These are phyloP conservation scores for Venturiaceae sp. DNA, from an alignment of 2,329 filamentous ascomycete species.

Conservation along the genomic window DNA sequence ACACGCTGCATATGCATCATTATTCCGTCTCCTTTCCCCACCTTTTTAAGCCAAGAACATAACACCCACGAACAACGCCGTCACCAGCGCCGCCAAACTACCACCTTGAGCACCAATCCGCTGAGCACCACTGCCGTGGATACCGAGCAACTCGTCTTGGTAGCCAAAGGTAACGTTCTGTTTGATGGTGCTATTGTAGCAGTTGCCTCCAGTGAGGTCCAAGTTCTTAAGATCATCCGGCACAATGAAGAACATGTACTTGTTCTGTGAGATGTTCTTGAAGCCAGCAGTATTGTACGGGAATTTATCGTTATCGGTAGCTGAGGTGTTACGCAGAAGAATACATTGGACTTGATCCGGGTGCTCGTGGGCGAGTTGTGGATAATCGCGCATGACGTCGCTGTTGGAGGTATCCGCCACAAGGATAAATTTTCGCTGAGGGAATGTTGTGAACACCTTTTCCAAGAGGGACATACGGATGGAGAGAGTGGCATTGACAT, in stretches of 20 bases:
- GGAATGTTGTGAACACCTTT: slow-evolving; percentile 67
- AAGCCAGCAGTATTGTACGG: slow-evolving; percentile 69
- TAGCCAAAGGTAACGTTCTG: slow-evolving; percentile 62
- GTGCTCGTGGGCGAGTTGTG: slow-evolving; percentile 52
- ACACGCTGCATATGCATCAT: neutral
- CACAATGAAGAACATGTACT: slow-evolving; percentile 72
- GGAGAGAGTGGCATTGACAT: slow-evolving; percentile 58
- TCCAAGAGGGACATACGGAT: slow-evolving; percentile 62
- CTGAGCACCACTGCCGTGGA: slow-evolving; percentile 7
- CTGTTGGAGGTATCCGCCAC: slow-evolving; percentile 68
- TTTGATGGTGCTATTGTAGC: slow-evolving; percentile 52
- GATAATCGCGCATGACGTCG: slow-evolving; percentile 61
- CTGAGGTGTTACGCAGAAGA: slow-evolving; percentile 62
- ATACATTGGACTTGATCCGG: slow-evolving; percentile 69
- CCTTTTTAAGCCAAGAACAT: neutral
- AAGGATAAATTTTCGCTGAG: slow-evolving; percentile 64
- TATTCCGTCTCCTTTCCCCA: neutral
- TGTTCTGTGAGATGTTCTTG: slow-evolving; percentile 52
- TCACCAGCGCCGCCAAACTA: neutral
- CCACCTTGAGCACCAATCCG: neutral
- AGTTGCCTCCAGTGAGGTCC: slow-evolving; percentile 59
- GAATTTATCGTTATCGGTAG: slow-evolving; percentile 62
- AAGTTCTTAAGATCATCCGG: slow-evolving; percentile 58
- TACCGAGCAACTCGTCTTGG: slow-evolving; percentile 16
- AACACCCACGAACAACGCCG: neutral